These are phyloP conservation scores for Melaleuca alternifolia DNA, from an alignment of 345 rosid species.

Conservation along the genomic window DNA sequence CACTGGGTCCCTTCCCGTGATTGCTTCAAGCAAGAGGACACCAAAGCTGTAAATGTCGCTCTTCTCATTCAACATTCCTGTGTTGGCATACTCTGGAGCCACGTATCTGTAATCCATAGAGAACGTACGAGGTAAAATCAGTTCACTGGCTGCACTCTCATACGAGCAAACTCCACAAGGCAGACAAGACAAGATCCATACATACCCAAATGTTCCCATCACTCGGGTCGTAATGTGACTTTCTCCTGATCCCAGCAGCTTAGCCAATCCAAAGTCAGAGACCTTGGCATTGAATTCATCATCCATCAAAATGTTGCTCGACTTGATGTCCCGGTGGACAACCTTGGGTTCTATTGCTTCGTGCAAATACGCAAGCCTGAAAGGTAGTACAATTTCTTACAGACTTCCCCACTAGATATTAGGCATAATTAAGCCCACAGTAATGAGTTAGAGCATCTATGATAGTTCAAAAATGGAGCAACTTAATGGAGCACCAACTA, in stretches of 20 bases:
- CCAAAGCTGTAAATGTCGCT: slow-evolving; percentile 98
- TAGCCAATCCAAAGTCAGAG: slow-evolving; percentile 97
- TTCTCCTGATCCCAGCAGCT: slow-evolving; percentile 81
- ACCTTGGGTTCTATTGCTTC: slow-evolving; percentile 99
- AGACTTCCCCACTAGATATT: background rate
- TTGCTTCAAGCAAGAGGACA: slow-evolving; percentile 79
- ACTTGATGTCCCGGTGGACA: slow-evolving; percentile 89
- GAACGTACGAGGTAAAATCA: background rate
- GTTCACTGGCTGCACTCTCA: background rate
- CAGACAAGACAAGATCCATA: background rate
- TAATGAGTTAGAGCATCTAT: background rate
- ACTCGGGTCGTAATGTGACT: slow-evolving; percentile 95
- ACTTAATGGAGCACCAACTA: background rate
- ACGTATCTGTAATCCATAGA: slow-evolving; percentile 58
- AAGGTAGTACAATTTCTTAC: background rate
- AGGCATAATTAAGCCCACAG: background rate
- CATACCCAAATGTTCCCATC: slow-evolving; percentile 99
- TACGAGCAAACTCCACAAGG: background rate
- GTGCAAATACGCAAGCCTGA: slow-evolving; percentile 95
- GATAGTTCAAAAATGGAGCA: background rate
- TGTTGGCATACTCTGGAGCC: slow-evolving; percentile 94
- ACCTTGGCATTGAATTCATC: slow-evolving; percentile 78
- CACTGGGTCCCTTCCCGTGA: slow-evolving; percentile 95
- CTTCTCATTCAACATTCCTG: slow-evolving; percentile 87
- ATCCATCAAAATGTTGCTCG: slow-evolving; percentile 92